phyloP scores from a whole-genome alignment of 2,329 filamentous ascomycete species.

The Xylaria digitata region DNA sequence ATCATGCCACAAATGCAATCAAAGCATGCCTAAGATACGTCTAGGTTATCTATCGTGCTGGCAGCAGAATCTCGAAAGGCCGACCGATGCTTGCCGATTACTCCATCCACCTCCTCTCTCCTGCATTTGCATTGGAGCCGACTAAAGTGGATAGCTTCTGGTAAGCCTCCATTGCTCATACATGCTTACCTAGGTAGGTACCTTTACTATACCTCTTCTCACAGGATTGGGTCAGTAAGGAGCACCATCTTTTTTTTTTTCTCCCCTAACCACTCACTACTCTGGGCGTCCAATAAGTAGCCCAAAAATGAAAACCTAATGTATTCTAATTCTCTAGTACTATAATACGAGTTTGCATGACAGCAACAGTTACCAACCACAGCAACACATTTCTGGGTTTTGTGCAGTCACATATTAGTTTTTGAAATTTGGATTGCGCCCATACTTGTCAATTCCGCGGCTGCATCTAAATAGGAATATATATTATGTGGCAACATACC shows the following conservation, averaged over 20 bases:
- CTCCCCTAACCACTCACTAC: too few relatives aligned
- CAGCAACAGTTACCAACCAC: neutral
- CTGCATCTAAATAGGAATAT: neutral
- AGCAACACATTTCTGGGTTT: neutral
- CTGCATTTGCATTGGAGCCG: conserved; percentile 11
- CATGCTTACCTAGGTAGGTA: too few relatives aligned
- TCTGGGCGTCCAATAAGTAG: neutral
- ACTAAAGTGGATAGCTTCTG: conserved; percentile 5
- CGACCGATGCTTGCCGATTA: conserved; percentile 17
- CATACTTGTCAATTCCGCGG: neutral
- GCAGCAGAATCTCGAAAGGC: neutral
- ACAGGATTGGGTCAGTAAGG: neutral
- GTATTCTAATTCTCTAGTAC: neutral
- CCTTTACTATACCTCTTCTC: too few relatives aligned
- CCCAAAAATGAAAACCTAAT: neutral
- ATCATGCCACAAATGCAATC: neutral
- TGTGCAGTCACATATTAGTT: neutral
- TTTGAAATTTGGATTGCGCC: neutral
- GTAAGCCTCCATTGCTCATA: neutral
- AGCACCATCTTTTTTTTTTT: neutral
- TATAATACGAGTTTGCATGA: neutral
- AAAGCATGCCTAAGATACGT: neutral
- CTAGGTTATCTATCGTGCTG: neutral
- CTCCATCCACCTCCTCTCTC: conserved; percentile 1
- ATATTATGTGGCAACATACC: neutral